Conservation (phyloP, 1,284 basidiomycete genomes). For the Gomphus sp. region DNA sequence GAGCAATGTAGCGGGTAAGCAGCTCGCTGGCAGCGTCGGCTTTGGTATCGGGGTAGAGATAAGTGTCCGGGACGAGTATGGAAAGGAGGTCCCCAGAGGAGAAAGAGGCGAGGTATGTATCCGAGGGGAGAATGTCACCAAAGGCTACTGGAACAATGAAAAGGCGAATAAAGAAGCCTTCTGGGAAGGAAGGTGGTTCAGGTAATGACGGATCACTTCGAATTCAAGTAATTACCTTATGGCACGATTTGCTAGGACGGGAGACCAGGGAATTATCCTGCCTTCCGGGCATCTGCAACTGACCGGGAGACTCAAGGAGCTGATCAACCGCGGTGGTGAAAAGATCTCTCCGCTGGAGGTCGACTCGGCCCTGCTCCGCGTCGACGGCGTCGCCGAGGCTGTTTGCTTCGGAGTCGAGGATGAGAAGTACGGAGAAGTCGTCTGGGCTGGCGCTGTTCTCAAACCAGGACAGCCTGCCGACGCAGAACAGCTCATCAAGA, state of each 20-base stretch:
- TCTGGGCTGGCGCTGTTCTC: conserved; percentile 22
- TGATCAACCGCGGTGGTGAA: conserved; percentile 57
- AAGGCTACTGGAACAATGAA: conserved; percentile 33
- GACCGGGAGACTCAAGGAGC: conserved; percentile 51
- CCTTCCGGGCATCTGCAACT: conserved; percentile 50
- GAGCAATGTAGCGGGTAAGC: conserved; percentile 8
- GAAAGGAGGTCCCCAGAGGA: conserved; percentile 25
- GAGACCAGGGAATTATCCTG: conserved; percentile 57
- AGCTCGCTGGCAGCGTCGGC: conserved; percentile 24
- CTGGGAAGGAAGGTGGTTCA: conserved; percentile 28
- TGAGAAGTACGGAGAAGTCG: conserved; percentile 23
- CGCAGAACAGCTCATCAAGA: conserved; percentile 15
- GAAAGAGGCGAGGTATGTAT: conserved; percentile 33
- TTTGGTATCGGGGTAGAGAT: conserved; percentile 33
- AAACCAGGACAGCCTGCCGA: conserved; percentile 9
- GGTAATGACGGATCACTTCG: conserved; percentile 10
- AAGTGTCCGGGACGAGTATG: conserved; percentile 26
- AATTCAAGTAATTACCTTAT: not conserved
- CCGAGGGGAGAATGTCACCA: conserved; percentile 33
- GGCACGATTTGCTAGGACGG: conserved; percentile 34
- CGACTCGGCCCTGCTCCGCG: conserved; percentile 33
- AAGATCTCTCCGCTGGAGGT: conserved; percentile 62
- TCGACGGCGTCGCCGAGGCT: conserved; percentile 42
- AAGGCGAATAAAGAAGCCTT: conserved; percentile 25
- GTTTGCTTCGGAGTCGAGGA: conserved; percentile 26